These are phyloP conservation scores for Cocos nucifera DNA, from an alignment of 176 grass and related monocot species.

Conservation along the genomic window DNA sequence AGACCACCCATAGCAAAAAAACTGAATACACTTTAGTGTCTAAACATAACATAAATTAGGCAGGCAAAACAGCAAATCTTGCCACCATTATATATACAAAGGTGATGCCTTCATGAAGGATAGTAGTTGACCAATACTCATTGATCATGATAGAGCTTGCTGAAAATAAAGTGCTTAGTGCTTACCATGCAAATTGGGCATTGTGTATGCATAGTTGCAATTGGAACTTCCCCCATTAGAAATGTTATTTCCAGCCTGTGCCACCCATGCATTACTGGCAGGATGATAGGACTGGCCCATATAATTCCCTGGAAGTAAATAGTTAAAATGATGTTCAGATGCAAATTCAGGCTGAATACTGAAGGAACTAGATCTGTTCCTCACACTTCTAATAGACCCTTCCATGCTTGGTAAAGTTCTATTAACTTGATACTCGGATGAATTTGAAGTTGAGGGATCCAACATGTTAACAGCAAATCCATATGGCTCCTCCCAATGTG, in stretches of 20 bases:
- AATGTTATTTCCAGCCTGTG: constrained; percentile 39
- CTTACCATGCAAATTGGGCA: constrained; percentile 35
- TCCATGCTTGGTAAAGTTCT: constrained; percentile 29
- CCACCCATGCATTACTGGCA: constrained; percentile 33
- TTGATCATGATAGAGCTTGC: too few relatives aligned
- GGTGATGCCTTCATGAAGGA: too few relatives aligned
- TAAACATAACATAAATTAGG: too few relatives aligned
- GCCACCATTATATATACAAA: too few relatives aligned
- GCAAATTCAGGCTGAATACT: constrained; percentile 19
- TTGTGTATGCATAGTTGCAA: constrained; percentile 25
- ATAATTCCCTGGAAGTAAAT: constrained; percentile 30
- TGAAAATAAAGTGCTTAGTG: constrained; percentile 11
- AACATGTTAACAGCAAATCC: constrained; percentile 28
- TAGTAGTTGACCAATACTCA: too few relatives aligned
- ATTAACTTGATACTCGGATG: constrained; percentile 36
- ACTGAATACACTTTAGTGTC: too few relatives aligned
- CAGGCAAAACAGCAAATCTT: too few relatives aligned
- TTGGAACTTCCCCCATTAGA: constrained; percentile 27
- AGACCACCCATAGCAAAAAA: too few relatives aligned
- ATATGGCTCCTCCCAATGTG: constrained; percentile 32
- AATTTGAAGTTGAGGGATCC: constrained; percentile 21
- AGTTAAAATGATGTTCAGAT: constrained; percentile 29
- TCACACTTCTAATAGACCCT: constrained; percentile 30
- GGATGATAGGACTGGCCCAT: constrained; percentile 24
- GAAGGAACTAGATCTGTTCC: constrained; percentile 17